Conservation (phyloP, 2,329 filamentous ascomycete genomes). For the Hortaea sp. region DNA sequence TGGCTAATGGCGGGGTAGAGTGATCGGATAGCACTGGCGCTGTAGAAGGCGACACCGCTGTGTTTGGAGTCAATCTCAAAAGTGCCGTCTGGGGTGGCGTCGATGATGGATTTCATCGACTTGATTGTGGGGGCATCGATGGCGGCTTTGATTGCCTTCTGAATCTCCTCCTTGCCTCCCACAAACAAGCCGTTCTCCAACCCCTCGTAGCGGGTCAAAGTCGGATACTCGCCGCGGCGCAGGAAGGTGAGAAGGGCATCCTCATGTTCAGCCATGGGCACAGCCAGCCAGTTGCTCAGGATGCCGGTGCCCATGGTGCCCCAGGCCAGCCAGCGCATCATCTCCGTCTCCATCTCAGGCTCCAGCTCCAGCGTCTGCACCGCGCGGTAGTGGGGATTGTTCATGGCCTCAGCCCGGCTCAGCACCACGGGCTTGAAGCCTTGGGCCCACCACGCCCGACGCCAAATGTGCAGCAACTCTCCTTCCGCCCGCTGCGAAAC, state of each 20-base stretch:
- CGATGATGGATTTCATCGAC: conserved; percentile 52
- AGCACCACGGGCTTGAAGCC: conserved; percentile 81
- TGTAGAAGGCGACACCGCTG: conserved; percentile 69
- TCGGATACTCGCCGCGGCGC: conserved; percentile 63
- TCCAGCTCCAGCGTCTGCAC: conserved; percentile 55
- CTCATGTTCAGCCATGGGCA: conserved; percentile 72
- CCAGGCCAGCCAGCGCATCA: conserved; percentile 88
- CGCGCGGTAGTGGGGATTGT: conserved; percentile 66
- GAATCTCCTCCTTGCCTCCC: conserved; percentile 48
- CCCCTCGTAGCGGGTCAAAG: conserved; percentile 63
- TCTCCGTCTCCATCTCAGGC: conserved; percentile 53
- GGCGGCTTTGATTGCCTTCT: conserved; percentile 32
- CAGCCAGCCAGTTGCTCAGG: conserved; percentile 64
- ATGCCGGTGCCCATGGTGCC: conserved; percentile 79
- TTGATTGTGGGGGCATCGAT: conserved; percentile 44
- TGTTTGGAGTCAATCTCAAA: conserved; percentile 58
- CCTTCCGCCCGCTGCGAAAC: conserved; percentile 63
- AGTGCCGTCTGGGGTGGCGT: conserved; percentile 47
- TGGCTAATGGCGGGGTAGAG: conserved; percentile 60
- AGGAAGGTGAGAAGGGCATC: conserved; percentile 64
- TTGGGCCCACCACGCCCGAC: conserved; percentile 89
- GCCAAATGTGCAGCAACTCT: conserved; percentile 73
- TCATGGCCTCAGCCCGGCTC: conserved; percentile 67
- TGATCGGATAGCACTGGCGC: conserved; percentile 47
- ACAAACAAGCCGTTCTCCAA: conserved; percentile 64